Conservation (phyloP, 331 rosid genomes). For the Acacia concinna region DNA sequence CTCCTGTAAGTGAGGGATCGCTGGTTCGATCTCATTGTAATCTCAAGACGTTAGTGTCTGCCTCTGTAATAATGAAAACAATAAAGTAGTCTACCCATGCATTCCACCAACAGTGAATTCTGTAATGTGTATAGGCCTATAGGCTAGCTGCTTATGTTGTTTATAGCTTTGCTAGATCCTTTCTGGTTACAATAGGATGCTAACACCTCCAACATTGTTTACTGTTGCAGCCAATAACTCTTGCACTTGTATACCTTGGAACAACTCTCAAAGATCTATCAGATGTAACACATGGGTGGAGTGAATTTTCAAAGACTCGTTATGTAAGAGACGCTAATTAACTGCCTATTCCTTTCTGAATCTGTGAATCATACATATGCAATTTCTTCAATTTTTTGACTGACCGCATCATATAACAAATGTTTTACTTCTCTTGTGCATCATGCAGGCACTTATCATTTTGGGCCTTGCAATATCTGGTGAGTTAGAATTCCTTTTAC, state of each 20-base stretch:
- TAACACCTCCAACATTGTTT: constrained; percentile 29
- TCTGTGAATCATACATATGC: background rate
- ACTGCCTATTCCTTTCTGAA: constrained; percentile 9
- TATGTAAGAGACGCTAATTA: constrained; percentile 53
- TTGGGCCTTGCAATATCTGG: constrained; percentile 69
- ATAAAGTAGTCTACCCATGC: background rate
- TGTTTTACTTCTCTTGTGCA: constrained; percentile 32
- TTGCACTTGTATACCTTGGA: constrained; percentile 84
- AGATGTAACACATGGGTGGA: constrained; percentile 91
- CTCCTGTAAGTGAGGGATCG: too few species aligned
- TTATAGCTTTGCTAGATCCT: constrained; percentile 8
- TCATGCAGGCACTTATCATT: constrained; percentile 71
- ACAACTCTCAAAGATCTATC: constrained; percentile 94
- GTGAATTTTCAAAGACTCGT: constrained; percentile 64
- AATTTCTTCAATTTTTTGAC: background rate
- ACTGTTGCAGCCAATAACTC: constrained; percentile 75
- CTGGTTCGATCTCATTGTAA: too few species aligned
- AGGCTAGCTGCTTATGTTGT: background rate
- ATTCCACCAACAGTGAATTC: constrained; percentile 3
- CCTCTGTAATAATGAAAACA: too few species aligned
- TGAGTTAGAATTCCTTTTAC: constrained; percentile 45
- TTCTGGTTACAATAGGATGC: constrained; percentile 18
- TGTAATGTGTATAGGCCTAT: background rate
- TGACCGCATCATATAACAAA: constrained; percentile 29
- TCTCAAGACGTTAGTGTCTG: too few species aligned